Conservation (phyloP, 257 asterid species). For the Pogostemon cablin region DNA sequence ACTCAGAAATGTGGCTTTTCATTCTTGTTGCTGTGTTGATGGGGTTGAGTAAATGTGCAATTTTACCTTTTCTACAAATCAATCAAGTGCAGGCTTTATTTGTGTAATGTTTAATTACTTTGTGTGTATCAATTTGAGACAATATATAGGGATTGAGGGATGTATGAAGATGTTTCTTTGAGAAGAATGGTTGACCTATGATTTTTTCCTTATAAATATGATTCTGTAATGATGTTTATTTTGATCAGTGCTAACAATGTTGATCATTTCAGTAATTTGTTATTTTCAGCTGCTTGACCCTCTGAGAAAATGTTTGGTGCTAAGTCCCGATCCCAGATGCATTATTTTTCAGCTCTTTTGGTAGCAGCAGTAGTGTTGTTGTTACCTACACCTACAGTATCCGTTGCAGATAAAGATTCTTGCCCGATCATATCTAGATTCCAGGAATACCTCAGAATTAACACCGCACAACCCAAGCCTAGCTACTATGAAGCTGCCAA, state of each 20-base stretch:
- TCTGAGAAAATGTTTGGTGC: constrained; percentile 25
- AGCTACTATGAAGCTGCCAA: constrained; percentile 65
- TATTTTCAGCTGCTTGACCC: constrained; percentile 20
- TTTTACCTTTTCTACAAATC: background rate
- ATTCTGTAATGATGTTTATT: background rate
- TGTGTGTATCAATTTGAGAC: background rate
- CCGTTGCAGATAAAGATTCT: constrained; percentile 36
- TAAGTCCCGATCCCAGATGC: constrained; percentile 9
- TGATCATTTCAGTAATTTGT: constrained; percentile 23
- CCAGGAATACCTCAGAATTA: constrained; percentile 78
- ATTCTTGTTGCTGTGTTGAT: background rate
- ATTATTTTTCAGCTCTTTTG: constrained; percentile 23
- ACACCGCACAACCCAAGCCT: constrained; percentile 90
- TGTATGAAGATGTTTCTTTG: background rate
- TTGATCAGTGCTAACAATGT: constrained; percentile 2
- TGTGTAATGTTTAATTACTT: background rate
- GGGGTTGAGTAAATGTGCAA: background rate
- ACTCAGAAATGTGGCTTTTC: background rate
- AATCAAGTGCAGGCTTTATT: background rate
- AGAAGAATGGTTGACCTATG: background rate
- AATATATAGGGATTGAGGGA: constrained; percentile 1
- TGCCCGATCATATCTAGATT: constrained; percentile 65
- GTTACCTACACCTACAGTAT: constrained; percentile 20
- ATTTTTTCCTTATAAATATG: background rate
- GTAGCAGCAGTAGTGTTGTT: constrained; percentile 28